Conservation (phyloP, 345 rosid species). For the Rhodamnia rubescens region DNA sequence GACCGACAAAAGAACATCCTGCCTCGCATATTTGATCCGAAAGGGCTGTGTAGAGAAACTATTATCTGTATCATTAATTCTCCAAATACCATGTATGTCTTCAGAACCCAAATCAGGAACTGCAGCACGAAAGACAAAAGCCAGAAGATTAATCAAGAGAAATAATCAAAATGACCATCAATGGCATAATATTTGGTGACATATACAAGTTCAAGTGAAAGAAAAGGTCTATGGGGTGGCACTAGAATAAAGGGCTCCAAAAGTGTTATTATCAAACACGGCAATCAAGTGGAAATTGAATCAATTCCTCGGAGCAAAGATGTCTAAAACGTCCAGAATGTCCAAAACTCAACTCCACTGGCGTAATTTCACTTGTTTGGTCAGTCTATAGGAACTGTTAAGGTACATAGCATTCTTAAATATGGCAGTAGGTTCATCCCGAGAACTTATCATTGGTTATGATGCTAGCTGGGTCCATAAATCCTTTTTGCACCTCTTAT, state of each 20-base stretch:
- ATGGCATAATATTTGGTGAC: neutral
- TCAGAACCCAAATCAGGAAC: slow-evolving; percentile 54
- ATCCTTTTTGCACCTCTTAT: too few species aligned
- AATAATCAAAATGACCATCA: neutral
- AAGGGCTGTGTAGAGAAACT: slow-evolving; percentile 88
- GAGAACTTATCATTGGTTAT: neutral
- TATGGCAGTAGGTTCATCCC: neutral
- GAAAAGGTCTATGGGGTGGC: neutral
- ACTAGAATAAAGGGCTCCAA: neutral
- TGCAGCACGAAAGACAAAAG: slow-evolving; percentile 7
- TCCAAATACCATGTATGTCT: slow-evolving; percentile 64
- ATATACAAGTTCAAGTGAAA: neutral
- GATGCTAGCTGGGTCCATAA: too few species aligned
- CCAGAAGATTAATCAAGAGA: neutral
- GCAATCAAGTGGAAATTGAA: neutral
- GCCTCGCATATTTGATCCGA: slow-evolving; percentile 81
- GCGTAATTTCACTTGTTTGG: neutral
- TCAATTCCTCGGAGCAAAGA: neutral
- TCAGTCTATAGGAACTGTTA: neutral
- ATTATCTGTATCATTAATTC: slow-evolving; percentile 69
- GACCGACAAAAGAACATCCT: slow-evolving; percentile 66
- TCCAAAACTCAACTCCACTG: neutral
- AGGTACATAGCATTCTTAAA: neutral
- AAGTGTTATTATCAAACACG: neutral
- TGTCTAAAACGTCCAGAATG: neutral